Conservation (phyloP, 1,284 basidiomycete species). For the Ustilago loliicola region DNA sequence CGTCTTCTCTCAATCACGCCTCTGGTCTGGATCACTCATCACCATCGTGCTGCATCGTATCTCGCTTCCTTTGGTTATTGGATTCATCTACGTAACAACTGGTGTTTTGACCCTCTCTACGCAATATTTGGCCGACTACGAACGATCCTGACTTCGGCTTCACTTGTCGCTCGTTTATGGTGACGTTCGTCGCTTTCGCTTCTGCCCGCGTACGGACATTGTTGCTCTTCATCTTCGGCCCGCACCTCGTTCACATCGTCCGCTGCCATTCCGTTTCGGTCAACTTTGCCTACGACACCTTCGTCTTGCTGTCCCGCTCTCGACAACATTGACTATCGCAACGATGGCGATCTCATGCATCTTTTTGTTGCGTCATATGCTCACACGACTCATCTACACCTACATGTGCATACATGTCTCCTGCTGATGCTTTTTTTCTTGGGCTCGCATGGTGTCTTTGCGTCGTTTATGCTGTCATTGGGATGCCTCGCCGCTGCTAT, state of each 20-base stretch:
- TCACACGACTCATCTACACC: neutral
- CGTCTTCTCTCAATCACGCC: neutral
- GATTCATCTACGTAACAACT: neutral
- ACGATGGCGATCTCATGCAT: neutral
- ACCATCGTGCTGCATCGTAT: neutral
- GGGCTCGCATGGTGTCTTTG: neutral
- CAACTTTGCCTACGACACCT: neutral
- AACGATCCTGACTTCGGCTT: neutral
- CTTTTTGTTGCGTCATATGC: no score
- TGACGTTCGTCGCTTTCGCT: neutral
- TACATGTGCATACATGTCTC: neutral
- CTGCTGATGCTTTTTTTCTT: neutral
- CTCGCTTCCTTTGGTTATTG: neutral
- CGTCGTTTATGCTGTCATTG: neutral
- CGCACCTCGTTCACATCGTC: neutral
- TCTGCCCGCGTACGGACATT: neutral
- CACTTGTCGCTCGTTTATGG: neutral
- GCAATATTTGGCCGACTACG: neutral
- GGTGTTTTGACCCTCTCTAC: neutral
- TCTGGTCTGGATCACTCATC: neutral
- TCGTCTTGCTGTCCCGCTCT: neutral
- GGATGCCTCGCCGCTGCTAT: neutral
- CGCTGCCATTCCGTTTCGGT: neutral
- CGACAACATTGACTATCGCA: neutral
- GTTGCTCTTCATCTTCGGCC: neutral